phyloP scores from a whole-genome alignment of 148 eudicot genomes.

The Salicornia ramosissima region DNA sequence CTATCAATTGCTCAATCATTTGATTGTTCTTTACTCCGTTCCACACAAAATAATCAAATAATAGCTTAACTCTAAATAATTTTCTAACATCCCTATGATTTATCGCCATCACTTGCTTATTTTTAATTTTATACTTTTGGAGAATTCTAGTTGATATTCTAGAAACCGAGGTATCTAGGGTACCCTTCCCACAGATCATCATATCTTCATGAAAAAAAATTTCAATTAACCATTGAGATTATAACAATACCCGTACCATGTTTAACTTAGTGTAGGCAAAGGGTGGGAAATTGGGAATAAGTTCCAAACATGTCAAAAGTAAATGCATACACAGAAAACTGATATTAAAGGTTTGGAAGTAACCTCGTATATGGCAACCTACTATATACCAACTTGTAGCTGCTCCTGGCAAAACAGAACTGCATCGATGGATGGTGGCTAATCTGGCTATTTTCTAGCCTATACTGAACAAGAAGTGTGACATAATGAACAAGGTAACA shows the following conservation, averaged over 20 bases:
- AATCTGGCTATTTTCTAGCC: slow-evolving; percentile 5
- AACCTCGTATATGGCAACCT: slow-evolving; percentile 3
- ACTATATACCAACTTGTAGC: slow-evolving; percentile 15
- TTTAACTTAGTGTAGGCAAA: neutral
- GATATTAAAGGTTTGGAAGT: neutral
- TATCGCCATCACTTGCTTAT: too few species aligned
- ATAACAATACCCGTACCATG: neutral
- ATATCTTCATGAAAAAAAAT: neutral
- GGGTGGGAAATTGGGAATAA: neutral
- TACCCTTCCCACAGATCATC: neutral
- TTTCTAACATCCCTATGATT: too few species aligned
- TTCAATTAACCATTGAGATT: neutral
- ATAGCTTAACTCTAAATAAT: too few species aligned
- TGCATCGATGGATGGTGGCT: too few species aligned
- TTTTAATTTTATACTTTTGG: too few species aligned
- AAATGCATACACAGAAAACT: slow-evolving; percentile 21
- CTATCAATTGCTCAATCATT: too few species aligned
- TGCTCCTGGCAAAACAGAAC: neutral
- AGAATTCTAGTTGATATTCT: too few species aligned
- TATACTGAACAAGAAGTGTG: neutral
- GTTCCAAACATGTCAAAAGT: slow-evolving; percentile 17
- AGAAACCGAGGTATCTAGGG: neutral
- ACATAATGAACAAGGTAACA: too few species aligned
- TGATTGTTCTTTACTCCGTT: too few species aligned
- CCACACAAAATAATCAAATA: too few species aligned